These are phyloP conservation scores for Firmiana major DNA, from an alignment of 345 rosid genomes.

Conservation along the genomic window DNA sequence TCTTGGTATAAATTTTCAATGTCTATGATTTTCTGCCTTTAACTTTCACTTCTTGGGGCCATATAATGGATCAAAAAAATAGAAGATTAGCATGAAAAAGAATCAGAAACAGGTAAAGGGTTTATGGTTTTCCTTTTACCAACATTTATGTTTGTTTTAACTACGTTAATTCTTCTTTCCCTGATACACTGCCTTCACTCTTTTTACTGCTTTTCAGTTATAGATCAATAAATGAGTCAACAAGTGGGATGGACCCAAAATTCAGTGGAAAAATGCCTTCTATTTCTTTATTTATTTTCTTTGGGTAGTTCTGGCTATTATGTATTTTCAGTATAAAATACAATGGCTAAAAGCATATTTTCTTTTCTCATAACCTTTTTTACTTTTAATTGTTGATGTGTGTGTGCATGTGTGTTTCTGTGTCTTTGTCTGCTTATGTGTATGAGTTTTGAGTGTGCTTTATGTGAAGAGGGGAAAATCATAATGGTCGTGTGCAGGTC, in stretches of 20 bases:
- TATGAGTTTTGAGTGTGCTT: background rate
- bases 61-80: background rate
- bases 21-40: background rate
- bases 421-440: background rate
- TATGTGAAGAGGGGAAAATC: background rate
- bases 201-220: background rate
- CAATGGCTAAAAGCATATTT: background rate
- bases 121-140: background rate
- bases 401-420: background rate
- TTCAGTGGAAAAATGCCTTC: background rate
- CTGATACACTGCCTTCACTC: background rate
- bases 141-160: background rate
- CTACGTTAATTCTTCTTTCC: background rate
- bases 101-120: background rate
- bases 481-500: background rate
- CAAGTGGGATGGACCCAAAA: background rate
- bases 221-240: background rate
- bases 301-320: too few relatives aligned
- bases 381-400: background rate
- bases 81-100: background rate
- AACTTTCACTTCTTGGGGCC: background rate
- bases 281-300: background rate
- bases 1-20: background rate
- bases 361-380: background rate
- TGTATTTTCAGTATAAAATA: background rate